phyloP scores from a whole-genome alignment of 768 basidiomycete genomes.

The Tulasnella sp. region DNA sequence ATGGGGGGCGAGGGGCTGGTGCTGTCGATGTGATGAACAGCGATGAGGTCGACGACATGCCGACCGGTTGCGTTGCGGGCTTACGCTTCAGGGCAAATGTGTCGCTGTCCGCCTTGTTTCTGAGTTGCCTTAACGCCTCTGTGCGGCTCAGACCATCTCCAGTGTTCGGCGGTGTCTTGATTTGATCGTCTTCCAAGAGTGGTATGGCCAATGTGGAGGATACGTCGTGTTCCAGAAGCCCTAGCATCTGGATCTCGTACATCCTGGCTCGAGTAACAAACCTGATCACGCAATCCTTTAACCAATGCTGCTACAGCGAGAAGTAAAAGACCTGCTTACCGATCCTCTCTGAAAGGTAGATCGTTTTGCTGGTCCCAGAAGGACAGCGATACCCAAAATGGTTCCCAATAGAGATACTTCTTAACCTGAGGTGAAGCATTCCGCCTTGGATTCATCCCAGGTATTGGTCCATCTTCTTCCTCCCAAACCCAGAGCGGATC shows the following conservation, averaged over 20 bases:
- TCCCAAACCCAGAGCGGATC: conserved; percentile 74
- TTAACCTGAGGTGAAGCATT: conserved; percentile 27
- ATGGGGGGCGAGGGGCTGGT: not conserved
- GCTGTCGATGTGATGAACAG: conserved; percentile 26
- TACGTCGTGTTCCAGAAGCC: conserved; percentile 82
- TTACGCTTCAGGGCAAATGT: conserved; percentile 47
- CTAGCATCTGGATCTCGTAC: conserved; percentile 94
- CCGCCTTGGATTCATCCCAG: conserved; percentile 26
- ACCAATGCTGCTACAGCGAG: not conserved
- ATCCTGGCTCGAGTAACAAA: conserved; percentile 93
- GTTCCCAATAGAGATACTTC: conserved; percentile 79
- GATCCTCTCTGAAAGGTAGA: conserved; percentile 66
- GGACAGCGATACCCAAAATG: conserved; percentile 71
- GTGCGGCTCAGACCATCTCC: not conserved
- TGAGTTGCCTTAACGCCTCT: not conserved
- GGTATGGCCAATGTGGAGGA: conserved; percentile 84
- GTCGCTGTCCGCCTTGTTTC: conserved; percentile 61
- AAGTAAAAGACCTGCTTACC: conserved; percentile 34
- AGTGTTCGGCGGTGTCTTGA: not conserved
- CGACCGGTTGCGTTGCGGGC: conserved; percentile 27
- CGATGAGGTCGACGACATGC: conserved; percentile 33
- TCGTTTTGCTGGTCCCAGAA: conserved; percentile 88
- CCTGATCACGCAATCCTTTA: conserved; percentile 31
- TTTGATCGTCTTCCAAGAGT: conserved; percentile 42
- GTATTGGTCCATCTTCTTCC: conserved; percentile 29